Percentiles rank a stretch among this genome's conserved stretches.
phyloP scores from a whole-genome alignment of 805 yeast genomes.

The Kazachstania viticola region DNA sequence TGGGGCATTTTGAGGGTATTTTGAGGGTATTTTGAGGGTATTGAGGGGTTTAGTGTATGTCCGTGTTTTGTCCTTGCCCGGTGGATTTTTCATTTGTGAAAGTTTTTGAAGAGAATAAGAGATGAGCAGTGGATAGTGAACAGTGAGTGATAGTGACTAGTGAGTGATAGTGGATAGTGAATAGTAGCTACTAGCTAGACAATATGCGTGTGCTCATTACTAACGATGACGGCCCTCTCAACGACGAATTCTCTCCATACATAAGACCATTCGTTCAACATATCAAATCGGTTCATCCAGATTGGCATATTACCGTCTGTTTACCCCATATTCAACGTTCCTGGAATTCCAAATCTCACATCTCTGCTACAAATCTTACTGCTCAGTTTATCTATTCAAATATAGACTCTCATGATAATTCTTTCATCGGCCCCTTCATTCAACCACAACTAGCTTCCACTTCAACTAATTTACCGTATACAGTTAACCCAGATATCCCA shows the following conservation, averaged over 20 bases:
- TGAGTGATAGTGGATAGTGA: too few species aligned
- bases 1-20: too few species aligned
- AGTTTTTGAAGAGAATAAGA: too few species aligned
- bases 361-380: constrained; percentile 59
- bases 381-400: constrained; percentile 49
- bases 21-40: too few species aligned
- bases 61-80: too few species aligned
- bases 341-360: constrained; percentile 97
- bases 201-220: constrained; percentile 51
- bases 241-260: constrained; percentile 71
- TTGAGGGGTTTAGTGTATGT: too few species aligned
- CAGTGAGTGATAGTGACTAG: too few species aligned
- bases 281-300: constrained; percentile 41
- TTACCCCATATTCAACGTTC: constrained; percentile 78
- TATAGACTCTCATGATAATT: constrained; percentile 39
- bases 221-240: constrained; percentile 94
- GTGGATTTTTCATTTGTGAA: too few species aligned
- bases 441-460: constrained; percentile 34
- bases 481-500: constrained; percentile 13
- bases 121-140: too few species aligned
- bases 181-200: too few species aligned
- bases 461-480: constrained; percentile 15
- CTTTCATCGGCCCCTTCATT: constrained; percentile 58
- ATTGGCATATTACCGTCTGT: constrained; percentile 78
- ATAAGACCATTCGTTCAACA: constrained; percentile 71